These are phyloP conservation scores for Euphorbia lathyris DNA, from an alignment of 345 rosid species.

Conservation along the genomic window DNA sequence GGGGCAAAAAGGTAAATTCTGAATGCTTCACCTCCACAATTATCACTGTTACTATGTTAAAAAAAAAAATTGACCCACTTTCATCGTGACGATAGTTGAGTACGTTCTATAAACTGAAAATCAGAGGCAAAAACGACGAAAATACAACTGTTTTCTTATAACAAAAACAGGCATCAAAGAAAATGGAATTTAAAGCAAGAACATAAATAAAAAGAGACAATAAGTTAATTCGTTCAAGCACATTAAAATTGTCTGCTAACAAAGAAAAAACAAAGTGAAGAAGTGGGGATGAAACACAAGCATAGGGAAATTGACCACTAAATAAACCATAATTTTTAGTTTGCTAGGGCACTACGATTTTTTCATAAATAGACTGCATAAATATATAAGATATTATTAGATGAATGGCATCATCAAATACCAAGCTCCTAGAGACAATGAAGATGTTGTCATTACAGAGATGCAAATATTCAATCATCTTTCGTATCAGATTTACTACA, in stretches of 20 bases:
- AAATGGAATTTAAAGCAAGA: not conserved
- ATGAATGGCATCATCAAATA: conserved; percentile 5
- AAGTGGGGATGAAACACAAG: not conserved
- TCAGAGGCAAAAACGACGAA: not conserved
- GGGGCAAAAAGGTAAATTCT: not conserved
- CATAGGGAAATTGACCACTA: not conserved
- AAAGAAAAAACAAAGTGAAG: not conserved
- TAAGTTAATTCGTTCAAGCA: not conserved
- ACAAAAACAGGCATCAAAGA: not conserved
- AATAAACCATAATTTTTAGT: not conserved
- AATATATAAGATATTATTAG: not conserved
- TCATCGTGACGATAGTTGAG: not conserved
- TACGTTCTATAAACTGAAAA: not conserved
- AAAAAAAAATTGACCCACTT: not conserved
- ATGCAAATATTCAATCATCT: not conserved
- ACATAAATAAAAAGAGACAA: not conserved
- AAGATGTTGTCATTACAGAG: not conserved
- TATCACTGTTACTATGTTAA: not conserved
- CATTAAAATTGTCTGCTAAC: not conserved
- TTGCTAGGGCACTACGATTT: not conserved
- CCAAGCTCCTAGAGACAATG: not conserved
- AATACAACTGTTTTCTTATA: not conserved
- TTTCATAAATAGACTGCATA: not conserved
- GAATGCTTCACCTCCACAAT: not conserved
- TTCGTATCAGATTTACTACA: not conserved